These are phyloP conservation scores for Komagataea norvegica DNA, from an alignment of 1,139 yeast species.

Conservation along the genomic window DNA sequence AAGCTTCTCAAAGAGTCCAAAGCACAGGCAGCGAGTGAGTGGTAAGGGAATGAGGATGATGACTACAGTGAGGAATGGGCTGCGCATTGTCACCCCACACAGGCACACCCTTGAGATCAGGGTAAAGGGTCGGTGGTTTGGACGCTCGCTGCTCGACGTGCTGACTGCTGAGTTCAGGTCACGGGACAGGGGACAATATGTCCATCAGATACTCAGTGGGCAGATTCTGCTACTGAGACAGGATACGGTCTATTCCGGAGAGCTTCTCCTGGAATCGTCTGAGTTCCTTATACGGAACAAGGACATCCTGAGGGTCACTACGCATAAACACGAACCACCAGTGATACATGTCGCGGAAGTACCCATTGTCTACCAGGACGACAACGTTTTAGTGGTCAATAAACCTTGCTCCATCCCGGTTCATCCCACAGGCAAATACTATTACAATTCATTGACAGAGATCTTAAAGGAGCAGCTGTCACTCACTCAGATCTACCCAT, in stretches of 20 bases:
- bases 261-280: conserved; percentile 11
- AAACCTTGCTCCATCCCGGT: conserved; percentile 79
- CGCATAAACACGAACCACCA: conserved; percentile 68
- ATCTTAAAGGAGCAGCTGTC: conserved; percentile 41
- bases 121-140: conserved; percentile 88
- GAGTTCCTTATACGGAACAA: conserved; percentile 36
- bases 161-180: conserved; percentile 81
- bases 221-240: conserved; percentile 11
- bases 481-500: conserved; percentile 40
- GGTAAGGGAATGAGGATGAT: neutral
- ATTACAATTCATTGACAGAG: conserved; percentile 58
- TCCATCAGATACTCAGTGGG: conserved; percentile 3
- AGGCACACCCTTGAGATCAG: conserved; percentile 75
- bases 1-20: neutral
- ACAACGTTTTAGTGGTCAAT: conserved; percentile 52
- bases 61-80: conserved; percentile 25
- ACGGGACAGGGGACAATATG: conserved; percentile 36
- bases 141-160: conserved; percentile 64
- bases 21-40: neutral
- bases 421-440: conserved; percentile 70
- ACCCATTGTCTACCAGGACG: conserved; percentile 68
- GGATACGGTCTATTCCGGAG: conserved; percentile 10
- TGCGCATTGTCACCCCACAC: conserved; percentile 78
- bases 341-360: conserved; percentile 62
- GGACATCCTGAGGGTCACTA: conserved; percentile 43